Conservation (phyloP, 176 grass and related monocot genomes). For the Carex parvula region DNA sequence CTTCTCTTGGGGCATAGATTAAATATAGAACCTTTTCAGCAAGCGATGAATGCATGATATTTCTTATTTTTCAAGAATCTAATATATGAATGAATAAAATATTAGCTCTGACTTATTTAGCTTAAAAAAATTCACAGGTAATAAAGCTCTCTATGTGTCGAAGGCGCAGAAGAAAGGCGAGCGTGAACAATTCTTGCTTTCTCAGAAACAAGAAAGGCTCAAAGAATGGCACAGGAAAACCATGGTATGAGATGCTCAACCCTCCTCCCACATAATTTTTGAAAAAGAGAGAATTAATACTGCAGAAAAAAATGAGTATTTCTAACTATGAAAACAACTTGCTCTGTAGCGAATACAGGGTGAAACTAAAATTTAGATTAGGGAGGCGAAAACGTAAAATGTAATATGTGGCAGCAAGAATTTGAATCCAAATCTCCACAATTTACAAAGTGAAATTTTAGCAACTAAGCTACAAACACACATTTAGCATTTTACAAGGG, state of each 20-base stretch:
- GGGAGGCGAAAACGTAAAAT: too few species aligned
- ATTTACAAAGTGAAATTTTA: too few species aligned
- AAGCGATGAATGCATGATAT: not conserved
- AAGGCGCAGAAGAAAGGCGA: constrained; percentile 90
- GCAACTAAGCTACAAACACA: too few species aligned
- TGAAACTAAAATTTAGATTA: too few species aligned
- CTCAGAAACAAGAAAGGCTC: constrained; percentile 57
- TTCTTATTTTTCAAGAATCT: not conserved
- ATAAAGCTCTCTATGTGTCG: constrained; percentile 63
- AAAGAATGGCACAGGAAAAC: constrained; percentile 68
- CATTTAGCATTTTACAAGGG: too few species aligned
- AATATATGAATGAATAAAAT: not conserved
- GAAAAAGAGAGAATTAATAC: not conserved
- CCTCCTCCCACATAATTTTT: not conserved
- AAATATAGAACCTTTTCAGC: not conserved
- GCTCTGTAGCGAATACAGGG: not conserved
- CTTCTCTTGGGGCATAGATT: not conserved
- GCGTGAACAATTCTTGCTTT: constrained; percentile 54
- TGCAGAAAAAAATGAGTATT: not conserved
- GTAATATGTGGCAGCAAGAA: too few species aligned
- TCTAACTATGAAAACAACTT: not conserved
- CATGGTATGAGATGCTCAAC: constrained; percentile 37
- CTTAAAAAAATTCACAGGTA: constrained; percentile 41
- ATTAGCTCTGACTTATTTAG: not conserved
- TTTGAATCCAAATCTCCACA: too few species aligned